Evolutionary conservation across 2,329 filamentous ascomycete species (phyloP).

Genomic region (Colletotrichum cuscutae): DNA sequence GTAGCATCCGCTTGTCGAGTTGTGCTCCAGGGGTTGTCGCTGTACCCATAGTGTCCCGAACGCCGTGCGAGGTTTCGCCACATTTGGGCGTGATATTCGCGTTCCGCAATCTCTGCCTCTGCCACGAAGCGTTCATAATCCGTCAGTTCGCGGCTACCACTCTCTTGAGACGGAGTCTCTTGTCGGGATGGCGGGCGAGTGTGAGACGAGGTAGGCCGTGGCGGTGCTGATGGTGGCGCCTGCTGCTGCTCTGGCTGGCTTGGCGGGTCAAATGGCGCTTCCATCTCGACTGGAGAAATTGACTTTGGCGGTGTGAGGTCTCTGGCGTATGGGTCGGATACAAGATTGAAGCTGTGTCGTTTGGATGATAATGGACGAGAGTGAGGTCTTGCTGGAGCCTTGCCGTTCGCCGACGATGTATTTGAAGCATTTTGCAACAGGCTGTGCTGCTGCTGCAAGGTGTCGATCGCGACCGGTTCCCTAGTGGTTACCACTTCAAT

Average conservation of each 20-base stretch:
- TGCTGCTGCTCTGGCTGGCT: not conserved
- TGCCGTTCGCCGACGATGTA: slow-evolving; percentile 7
- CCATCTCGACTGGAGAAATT: slow-evolving; percentile 27
- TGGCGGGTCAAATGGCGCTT: slow-evolving; percentile 18
- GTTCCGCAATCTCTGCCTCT: slow-evolving; percentile 41
- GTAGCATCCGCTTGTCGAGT: slow-evolving; percentile 4
- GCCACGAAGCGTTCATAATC: slow-evolving; percentile 44
- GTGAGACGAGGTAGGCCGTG: not conserved
- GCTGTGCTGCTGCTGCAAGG: slow-evolving; percentile 14
- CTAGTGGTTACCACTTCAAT: slow-evolving; percentile 19
- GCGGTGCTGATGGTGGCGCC: not conserved
- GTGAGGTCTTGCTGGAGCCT: not conserved
- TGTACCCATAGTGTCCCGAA: slow-evolving; percentile 28
- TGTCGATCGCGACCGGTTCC: not conserved
- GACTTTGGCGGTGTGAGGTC: slow-evolving; percentile 30
- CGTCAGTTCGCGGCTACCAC: slow-evolving; percentile 1
- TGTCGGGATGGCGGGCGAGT: not conserved
- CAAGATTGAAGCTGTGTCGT: slow-evolving; percentile 30
- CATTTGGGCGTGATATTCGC: slow-evolving; percentile 36
- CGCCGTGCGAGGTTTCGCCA: slow-evolving; percentile 37
- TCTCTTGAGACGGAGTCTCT: not conserved
- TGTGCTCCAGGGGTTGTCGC: slow-evolving; percentile 9
- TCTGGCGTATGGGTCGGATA: slow-evolving; percentile 26
- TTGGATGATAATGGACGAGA: slow-evolving; percentile 16
- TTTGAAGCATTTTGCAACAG: slow-evolving; percentile 3